Evolutionary conservation across 2,329 filamentous ascomycete species (phyloP), one percentile per base, ranked within the genome.

Genomic region (Epichloe brachyelytri): DNA sequence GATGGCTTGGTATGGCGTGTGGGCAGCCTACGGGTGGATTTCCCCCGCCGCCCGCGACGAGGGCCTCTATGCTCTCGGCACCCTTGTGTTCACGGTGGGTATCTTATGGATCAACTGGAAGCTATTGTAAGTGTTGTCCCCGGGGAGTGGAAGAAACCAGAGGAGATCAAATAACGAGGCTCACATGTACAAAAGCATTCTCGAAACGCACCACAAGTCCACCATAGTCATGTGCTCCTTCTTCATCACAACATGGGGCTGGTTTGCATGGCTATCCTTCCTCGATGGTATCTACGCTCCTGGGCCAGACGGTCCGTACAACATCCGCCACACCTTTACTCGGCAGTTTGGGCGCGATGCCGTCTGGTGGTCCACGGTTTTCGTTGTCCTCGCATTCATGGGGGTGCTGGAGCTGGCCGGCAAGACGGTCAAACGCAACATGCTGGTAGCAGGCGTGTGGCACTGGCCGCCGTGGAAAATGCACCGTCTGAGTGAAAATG

Each of bases 151-250:
- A n/a, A 38, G 14, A 17, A 39, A 33, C 19, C 46, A 14, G 15
- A 48, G 8, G 17, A 43, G 20, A 33, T 15, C 11, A 44, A 48
- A 4, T 10, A 30, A 30, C 8, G 3, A 30, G 10, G 30, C 30
- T 19, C 19, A 17, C 12, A 30, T 30, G 30, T 30, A 11, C 8
- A 4, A 17, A 57, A 68, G 80, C 57, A 78, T 86, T 54, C 73
- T 94, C 49, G 87, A 93, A 67, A 85, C 85, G 10, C 84, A 90
- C 66, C 82, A 84, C 71, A 88, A 88, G 60, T 80, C 83, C 1
- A 59, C 76, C 51, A 74, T 88, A 30, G 80, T 86, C 34, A 73
- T 77, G 56, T 65, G 71, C 39, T 72, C 73, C 37, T 80, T 85
- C 63, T 63, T 78, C 56, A 60, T 83, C 57, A 84, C 81, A 4